Percentiles rank a stretch among this genome's conserved stretches.
Conservation (phyloP, 805 yeast genomes). For the Ogataea pilisensis region DNA sequence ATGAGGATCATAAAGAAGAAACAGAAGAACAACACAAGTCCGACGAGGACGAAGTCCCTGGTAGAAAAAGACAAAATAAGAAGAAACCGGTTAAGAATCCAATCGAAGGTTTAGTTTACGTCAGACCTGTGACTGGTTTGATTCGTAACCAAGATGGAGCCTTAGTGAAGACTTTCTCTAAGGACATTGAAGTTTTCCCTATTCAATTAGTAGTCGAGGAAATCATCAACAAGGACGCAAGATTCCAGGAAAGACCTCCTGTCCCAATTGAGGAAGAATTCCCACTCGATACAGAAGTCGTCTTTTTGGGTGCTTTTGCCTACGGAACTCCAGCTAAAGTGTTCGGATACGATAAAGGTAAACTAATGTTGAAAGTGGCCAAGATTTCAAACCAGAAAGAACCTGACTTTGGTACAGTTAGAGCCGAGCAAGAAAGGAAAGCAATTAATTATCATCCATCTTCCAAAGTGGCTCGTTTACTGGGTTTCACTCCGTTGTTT, state of each 20-base stretch:
- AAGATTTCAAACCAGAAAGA: constrained; percentile 47
- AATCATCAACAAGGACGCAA: constrained; percentile 67
- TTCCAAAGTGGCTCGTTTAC: constrained; percentile 53
- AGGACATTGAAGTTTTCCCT: constrained; percentile 57
- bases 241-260: constrained; percentile 71
- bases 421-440: constrained; percentile 54
- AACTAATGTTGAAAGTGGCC: constrained; percentile 49
- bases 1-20: constrained; percentile 6
- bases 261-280: constrained; percentile 76
- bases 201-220: constrained; percentile 73
- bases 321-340: constrained; percentile 78
- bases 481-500: constrained; percentile 58
- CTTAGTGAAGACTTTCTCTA: constrained; percentile 63
- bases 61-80: constrained; percentile 1
- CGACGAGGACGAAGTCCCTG: constrained; percentile 3
- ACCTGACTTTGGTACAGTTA: constrained; percentile 59
- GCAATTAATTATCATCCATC: constrained; percentile 62
- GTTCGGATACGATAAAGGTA: constrained; percentile 46
- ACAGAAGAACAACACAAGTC: background rate
- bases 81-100: constrained; percentile 14
- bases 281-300: constrained; percentile 66
- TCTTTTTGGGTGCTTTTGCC: constrained; percentile 81
- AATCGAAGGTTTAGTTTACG: constrained; percentile 59
- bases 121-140: constrained; percentile 75
- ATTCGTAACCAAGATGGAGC: constrained; percentile 70